Base-by-base conservation (phyloP, 805 yeast genomes). In the Brettanomyces nanus region DNA sequence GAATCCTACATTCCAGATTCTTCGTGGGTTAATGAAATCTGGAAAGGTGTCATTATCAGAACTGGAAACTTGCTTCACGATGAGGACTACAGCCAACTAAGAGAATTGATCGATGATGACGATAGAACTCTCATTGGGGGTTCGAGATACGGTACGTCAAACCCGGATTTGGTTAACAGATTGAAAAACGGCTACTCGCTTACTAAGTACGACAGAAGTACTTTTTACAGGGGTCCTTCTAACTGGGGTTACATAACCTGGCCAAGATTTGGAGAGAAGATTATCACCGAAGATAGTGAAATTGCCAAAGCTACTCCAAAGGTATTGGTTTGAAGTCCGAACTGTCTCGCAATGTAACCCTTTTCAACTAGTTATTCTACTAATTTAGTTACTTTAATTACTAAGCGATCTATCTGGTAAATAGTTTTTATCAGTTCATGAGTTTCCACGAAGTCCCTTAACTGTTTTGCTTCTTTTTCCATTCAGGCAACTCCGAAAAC, bases 101-200 rank as follows among this genome's bases (percentile, higher is more conserved):
- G 37, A 7, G 28, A 28, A 6, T 37, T 27, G 9, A 46, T 51
- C 17, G 45, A 43, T 17, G 45, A 49, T 11, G 62, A 67, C 41
- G 59, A 59, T 29, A 56, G 69, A 45, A 72, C 78, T 4, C 53
- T 70, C 36, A 55, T 69, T 44, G 72, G 59, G 0, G 50, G 58
- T 38, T 58, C 66, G 4, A 53, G 75, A 43, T 54, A 51, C 41
- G 68, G 47, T 44, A 64, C 61, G 13, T 54, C 73, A 1, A 70
- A 69, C 42, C 75, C 75, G 4, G 74, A 69, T 45, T 51, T 70
- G 18, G 57, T 54, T 4, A 30, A 47, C 5, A 54, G 71, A 43
- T 48, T 70, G 29, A 46, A 52, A 13, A 48, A 65, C 15, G 69
- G 66, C 7, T 34, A 31, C 20, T 46, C 50, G 18, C 54, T 70